A percentile compares a stretch with the other conserved stretches of the same genome.
phyloP scores from a whole-genome alignment of 257 asterid species.

The Jasminum sambac region DNA sequence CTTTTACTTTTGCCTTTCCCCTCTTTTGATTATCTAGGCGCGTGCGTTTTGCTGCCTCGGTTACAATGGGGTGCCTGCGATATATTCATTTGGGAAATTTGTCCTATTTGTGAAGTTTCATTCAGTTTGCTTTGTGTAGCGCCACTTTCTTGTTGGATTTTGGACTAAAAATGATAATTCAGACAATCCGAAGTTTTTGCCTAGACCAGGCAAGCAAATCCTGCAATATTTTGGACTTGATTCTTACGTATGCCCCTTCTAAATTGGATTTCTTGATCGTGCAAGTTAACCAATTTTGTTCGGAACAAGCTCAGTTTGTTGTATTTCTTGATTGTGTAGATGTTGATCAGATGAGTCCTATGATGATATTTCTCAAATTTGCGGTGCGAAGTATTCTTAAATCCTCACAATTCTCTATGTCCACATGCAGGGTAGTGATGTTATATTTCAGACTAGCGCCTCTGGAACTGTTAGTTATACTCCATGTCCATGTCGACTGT shows the following conservation, averaged over 20 bases:
- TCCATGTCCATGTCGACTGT: conserved; percentile 31
- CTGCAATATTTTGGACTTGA: conserved; percentile 2
- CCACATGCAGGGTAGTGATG: conserved; percentile 57
- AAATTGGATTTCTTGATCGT: background rate
- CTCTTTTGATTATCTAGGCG: background rate
- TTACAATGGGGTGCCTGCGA: background rate
- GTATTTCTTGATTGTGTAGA: background rate
- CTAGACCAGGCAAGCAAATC: background rate
- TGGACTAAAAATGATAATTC: background rate
- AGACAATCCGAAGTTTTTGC: background rate
- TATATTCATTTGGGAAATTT: background rate
- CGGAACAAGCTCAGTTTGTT: background rate
- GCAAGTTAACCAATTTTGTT: background rate
- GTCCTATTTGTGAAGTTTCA: background rate
- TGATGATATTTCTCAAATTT: background rate
- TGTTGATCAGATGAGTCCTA: background rate
- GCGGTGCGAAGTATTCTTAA: conserved; percentile 9
- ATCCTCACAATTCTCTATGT: conserved; percentile 22
- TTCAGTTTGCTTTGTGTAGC: background rate
- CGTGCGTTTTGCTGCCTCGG: background rate
- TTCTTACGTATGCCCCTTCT: background rate
- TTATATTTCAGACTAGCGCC: conserved; percentile 44
- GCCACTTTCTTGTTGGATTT: background rate
- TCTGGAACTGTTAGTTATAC: conserved; percentile 33
- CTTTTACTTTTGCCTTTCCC: background rate